phyloP scores from a whole-genome alignment of 495 filamentous ascomycete genomes.

The Aspergillus cavernicola region DNA sequence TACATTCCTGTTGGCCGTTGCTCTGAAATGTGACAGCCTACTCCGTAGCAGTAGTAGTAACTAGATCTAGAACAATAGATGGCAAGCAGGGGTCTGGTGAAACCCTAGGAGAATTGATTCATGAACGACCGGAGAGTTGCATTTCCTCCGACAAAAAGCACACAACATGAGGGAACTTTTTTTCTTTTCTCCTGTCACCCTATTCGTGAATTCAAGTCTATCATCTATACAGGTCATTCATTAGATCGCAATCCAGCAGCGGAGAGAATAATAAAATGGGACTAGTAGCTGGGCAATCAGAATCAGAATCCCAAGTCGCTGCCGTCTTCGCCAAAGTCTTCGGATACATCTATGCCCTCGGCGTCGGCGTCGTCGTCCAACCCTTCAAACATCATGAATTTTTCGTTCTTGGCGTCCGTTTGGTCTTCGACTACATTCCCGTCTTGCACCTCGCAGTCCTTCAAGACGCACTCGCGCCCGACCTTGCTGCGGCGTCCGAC shows the following conservation, averaged over 20 bases:
- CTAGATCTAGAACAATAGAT: too few relatives aligned
- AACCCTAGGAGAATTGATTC: not conserved
- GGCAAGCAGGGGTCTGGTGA: not conserved
- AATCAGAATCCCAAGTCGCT: constrained; percentile 17
- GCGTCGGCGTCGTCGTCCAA: constrained; percentile 52
- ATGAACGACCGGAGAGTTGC: not conserved
- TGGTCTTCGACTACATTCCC: constrained; percentile 74
- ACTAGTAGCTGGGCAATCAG: not conserved
- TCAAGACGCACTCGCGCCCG: constrained; percentile 69
- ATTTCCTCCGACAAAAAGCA: too few relatives aligned
- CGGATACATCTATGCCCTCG: constrained; percentile 33
- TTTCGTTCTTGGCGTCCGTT: constrained; percentile 80
- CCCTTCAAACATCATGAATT: constrained; percentile 80
- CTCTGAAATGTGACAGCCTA: too few relatives aligned
- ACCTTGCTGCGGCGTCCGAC: constrained; percentile 72
- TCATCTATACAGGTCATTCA: not conserved
- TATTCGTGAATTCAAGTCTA: not conserved
- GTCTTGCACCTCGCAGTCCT: constrained; percentile 88
- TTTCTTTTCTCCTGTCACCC: not conserved
- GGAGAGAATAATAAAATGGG: not conserved
- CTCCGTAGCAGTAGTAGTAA: too few relatives aligned
- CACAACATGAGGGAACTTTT: too few relatives aligned
- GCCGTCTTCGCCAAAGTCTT: constrained; percentile 29
- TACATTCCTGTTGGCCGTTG: too few relatives aligned
- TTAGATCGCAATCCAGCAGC: not conserved